Conservation (phyloP, 805 yeast species). For the Jamesozyma piceae region DNA sequence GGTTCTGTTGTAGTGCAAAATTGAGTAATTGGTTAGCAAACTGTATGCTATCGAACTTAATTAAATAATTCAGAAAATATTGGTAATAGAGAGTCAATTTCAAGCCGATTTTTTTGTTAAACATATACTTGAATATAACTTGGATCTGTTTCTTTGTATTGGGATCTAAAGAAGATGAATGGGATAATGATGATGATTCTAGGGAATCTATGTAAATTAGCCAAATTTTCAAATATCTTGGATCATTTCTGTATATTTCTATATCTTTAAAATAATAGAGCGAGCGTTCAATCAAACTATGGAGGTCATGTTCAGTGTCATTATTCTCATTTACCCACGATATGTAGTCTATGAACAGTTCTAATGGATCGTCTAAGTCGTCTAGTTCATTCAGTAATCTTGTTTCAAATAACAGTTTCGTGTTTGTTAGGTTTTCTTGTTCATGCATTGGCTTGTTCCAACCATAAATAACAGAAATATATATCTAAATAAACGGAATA, state of each 20-base stretch:
- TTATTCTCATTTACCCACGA: conserved; percentile 61
- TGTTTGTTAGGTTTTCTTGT: neutral
- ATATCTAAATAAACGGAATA: too few relatives aligned
- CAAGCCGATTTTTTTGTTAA: conserved; percentile 61
- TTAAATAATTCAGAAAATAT: conserved; percentile 49
- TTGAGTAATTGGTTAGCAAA: conserved; percentile 15
- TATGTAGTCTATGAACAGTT: conserved; percentile 63
- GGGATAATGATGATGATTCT: neutral
- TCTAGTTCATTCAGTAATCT: conserved; percentile 39
- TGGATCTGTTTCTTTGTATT: neutral
- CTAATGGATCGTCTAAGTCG: conserved; percentile 76
- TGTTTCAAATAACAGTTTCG: neutral
- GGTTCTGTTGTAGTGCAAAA: conserved; percentile 38
- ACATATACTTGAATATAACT: conserved; percentile 62
- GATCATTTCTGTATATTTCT: conserved; percentile 66
- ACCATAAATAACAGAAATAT: too few relatives aligned
- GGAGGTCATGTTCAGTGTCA: conserved; percentile 33
- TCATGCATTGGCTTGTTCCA: neutral
- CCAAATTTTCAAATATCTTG: conserved; percentile 76
- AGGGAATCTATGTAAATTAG: conserved; percentile 46
- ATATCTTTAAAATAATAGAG: conserved; percentile 38
- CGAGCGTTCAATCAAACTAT: conserved; percentile 54
- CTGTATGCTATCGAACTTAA: conserved; percentile 8
- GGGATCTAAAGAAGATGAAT: conserved; percentile 32
- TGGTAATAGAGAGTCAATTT: conserved; percentile 67